Evolutionary conservation across 768 basidiomycete genomes (phyloP), one percentile per base, ranked within the genome.

Genomic region (Suillus placidus): DNA sequence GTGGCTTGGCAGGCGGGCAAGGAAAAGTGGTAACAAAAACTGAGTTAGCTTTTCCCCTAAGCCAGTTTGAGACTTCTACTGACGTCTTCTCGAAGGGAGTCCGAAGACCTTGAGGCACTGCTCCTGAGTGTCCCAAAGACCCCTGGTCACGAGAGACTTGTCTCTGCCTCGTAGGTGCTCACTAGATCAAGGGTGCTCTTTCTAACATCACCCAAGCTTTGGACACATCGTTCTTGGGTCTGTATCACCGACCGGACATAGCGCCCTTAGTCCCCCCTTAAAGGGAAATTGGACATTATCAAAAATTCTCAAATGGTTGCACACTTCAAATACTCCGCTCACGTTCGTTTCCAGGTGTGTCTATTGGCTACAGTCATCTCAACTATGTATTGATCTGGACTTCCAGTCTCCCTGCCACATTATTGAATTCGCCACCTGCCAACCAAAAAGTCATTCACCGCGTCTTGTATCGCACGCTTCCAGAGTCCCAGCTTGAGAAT

Each of bases 171-270:
- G 84, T 84, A 75, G 57, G 79, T 73, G 62, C 14, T 57, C 14
- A 49, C 38, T 60, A 60, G 38, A 49, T 35, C 18, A 32, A 60
- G 16, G 58, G 30, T 6, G 26, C 10, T 20, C 3, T 43, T 42
- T 68, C 47, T 70, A 23, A 64, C 64, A 38, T 30, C 30, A 26
- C 32, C 52, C 52, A 61, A 92, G 90, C 38, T 72, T 86, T 42
- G 90, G 90, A 0, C 88, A 92, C 70, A 62, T 89, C 16, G 76
- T 92, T n/a, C 74, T 88, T 61, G 77, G 78, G 14, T 76, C 82
- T 3, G 64, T 73, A 9, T 69, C 76, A n/a, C 62, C 72, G 40
- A 76, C 75, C 45, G 75, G 78, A 60, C 78, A 74, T 42, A 67
- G 74, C 14, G 12, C 32, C 26, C 58, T 60, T 14, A 60, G 75